Conservation (phyloP, 2,329 filamentous ascomycete genomes). For the Phoma sp. region DNA sequence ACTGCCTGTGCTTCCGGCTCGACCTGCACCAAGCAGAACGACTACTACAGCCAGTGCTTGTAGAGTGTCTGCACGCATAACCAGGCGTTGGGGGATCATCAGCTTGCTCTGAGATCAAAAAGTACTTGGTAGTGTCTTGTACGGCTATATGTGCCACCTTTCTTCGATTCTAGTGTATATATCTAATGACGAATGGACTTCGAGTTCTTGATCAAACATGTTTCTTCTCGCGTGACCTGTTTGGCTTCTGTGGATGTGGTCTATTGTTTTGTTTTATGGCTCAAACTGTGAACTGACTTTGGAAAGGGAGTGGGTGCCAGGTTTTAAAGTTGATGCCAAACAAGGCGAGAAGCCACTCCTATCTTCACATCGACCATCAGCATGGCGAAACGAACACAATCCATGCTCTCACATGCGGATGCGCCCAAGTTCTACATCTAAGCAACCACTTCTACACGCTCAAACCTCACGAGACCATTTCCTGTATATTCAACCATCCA, state of each 20-base stretch:
- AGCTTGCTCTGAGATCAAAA: not conserved
- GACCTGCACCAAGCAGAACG: slow-evolving; percentile 51
- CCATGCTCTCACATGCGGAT: not conserved
- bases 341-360: too few relatives aligned
- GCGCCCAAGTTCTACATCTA: not conserved
- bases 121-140: not conserved
- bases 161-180: slow-evolving; percentile 20
- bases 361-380: not conserved
- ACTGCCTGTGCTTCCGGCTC: slow-evolving; percentile 49
- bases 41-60: slow-evolving; percentile 57
- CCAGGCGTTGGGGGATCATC: not conserved
- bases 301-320: too few relatives aligned
- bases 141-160: not conserved
- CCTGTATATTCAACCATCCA: not conserved
- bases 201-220: not conserved
- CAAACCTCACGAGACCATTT: not conserved
- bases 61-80: slow-evolving; percentile 15
- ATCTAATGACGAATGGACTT: slow-evolving; percentile 13
- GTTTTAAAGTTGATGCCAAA: too few relatives aligned
- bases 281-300: too few relatives aligned
- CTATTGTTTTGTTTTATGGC: too few relatives aligned
- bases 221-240: not conserved
- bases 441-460: not conserved
- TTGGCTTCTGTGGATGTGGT: not conserved
- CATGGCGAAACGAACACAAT: not conserved